Percentiles rank a stretch among this genome's conserved stretches.
These are phyloP conservation scores for Blastocystis hominis DNA, from an alignment of 352 stramenopile genomes.

Conservation along the genomic window DNA sequence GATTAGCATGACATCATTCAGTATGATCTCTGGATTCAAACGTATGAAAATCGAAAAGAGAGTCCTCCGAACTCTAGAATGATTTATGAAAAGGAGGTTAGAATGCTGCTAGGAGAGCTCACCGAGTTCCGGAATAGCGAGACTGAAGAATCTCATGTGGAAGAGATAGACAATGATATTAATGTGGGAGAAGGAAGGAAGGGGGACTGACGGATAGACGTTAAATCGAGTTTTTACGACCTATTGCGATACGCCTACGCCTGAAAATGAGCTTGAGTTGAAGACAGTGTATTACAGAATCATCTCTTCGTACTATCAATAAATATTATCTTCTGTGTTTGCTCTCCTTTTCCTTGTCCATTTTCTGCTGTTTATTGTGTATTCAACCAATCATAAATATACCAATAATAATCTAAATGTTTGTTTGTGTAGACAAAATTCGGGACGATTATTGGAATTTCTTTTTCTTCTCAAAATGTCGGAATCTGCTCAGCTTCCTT, in stretches of 20 bases:
- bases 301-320: no score
- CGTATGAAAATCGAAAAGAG: no score
- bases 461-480: neutral
- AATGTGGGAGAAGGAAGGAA: neutral
- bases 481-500: constrained; percentile 30
- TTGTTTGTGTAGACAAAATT: neutral
- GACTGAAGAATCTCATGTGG: neutral
- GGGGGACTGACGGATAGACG: neutral
- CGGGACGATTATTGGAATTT: neutral
- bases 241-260: neutral
- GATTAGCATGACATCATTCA: no score
- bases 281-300: neutral
- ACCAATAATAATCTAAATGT: neutral
- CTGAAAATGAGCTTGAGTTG: neutral
- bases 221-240: neutral
- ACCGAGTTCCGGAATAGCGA: no score
- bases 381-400: neutral
- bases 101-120: no score
- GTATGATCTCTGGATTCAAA: no score
- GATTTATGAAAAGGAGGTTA: no score
- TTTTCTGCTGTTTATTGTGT: no score
- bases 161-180: constrained; percentile 4
- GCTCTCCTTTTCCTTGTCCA: no score
- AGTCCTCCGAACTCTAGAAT: no score
- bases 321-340: no score